Evolutionary conservation across 106 monocot species (phyloP).

Genomic region (Platanthera guangdongensis): DNA sequence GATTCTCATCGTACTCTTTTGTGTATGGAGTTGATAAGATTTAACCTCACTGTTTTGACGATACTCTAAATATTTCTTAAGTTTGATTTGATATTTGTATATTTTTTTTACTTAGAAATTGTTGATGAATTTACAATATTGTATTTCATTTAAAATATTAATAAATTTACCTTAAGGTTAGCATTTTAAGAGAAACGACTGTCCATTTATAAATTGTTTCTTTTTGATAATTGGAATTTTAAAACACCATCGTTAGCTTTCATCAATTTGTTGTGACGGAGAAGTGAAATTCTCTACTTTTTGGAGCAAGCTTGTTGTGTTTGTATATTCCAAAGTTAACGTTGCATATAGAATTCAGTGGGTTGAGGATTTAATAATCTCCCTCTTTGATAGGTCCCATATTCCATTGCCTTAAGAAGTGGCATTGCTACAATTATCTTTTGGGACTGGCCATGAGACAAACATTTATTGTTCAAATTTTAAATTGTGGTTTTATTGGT

Average conservation of each 20-base stretch:
- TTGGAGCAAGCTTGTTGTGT: constrained; percentile 18
- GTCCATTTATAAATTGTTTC: no score
- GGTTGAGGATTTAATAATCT: not conserved
- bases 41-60: no score
- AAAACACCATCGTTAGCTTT: not conserved
- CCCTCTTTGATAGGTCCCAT: constrained; percentile 17
- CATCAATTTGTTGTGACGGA: not conserved
- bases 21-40: not conserved
- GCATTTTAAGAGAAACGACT: not conserved
- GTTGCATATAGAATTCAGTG: no score
- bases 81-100: no score
- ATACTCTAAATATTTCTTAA: not conserved
- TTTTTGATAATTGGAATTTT: not conserved
- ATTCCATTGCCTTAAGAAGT: constrained; percentile 37
- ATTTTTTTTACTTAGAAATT: no score
- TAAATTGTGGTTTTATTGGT: no score
- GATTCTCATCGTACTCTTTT: not conserved
- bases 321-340: constrained; percentile 6
- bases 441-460: constrained; percentile 40
- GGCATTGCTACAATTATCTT: constrained; percentile 11
- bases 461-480: not conserved
- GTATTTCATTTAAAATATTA: no score
- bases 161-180: not conserved
- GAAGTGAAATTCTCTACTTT: not conserved
- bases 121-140: no score